Evolutionary conservation across 257 asterid genomes (phyloP).

Genomic region (Lycium ferocissimum): DNA sequence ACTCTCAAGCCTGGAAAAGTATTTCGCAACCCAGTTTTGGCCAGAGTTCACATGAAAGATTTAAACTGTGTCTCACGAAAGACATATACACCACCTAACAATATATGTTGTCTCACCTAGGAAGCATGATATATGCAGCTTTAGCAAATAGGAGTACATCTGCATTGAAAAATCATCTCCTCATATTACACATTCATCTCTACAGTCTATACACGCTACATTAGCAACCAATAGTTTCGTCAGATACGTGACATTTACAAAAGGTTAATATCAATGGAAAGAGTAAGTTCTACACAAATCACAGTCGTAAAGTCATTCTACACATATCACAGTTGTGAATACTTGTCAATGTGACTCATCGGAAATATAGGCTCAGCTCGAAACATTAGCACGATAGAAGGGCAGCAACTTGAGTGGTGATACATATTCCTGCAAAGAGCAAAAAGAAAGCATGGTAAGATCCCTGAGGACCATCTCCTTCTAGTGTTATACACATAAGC

Average conservation of each 20-base stretch:
- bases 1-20: background rate
- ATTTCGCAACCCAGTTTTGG: background rate
- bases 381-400: constrained; percentile 67
- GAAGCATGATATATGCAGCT: background rate
- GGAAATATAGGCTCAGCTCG: constrained; percentile 33
- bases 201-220: background rate
- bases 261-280: constrained; percentile 21
- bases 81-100: background rate
- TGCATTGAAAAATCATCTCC: background rate
- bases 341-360: constrained; percentile 27
- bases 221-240: constrained; percentile 7
- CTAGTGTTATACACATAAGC: background rate
- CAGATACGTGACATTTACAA: constrained; percentile 39
- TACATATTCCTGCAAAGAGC: constrained; percentile 59
- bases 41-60: background rate
- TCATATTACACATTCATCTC: constrained; percentile 16
- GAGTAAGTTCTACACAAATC: constrained; percentile 30
- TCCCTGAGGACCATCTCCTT: background rate
- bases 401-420: constrained; percentile 63
- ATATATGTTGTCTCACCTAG: background rate
- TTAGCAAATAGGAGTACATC: background rate
- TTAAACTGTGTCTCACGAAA: background rate
- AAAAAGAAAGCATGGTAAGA: constrained; percentile 28
- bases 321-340: constrained; percentile 32
- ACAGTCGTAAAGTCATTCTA: constrained; percentile 21